Evolutionary conservation across 108 stramenopile genomes (phyloP).

Genomic region (Halocafeteria seosinensis): DNA sequence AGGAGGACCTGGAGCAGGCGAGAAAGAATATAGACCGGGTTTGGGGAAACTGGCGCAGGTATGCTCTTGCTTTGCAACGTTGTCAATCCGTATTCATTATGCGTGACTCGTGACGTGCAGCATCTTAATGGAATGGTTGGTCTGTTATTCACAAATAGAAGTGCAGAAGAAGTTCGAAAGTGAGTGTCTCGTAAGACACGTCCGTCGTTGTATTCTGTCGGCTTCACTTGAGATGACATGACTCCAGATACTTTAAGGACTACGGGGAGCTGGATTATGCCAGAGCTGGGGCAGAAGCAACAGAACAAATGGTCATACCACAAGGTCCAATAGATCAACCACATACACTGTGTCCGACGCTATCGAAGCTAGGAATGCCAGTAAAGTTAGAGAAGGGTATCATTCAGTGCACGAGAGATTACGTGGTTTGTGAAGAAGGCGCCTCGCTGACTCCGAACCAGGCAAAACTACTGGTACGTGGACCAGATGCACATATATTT

Average conservation of each 20-base stretch:
- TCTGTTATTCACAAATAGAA: slow-evolving; percentile 10
- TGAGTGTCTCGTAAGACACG: too few relatives aligned
- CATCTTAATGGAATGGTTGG: neutral
- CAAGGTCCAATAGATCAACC: slow-evolving; percentile 4
- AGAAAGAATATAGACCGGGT: slow-evolving; percentile 2
- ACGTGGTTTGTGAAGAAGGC: slow-evolving; percentile 2
- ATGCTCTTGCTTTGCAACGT: too few relatives aligned
- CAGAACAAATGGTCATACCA: neutral
- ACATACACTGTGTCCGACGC: slow-evolving; percentile 1
- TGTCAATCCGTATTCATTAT: too few relatives aligned
- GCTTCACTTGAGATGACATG: too few relatives aligned
- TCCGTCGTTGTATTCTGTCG: too few relatives aligned
- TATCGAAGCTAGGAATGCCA: slow-evolving; percentile 11
- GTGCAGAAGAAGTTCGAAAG: slow-evolving; percentile 1
- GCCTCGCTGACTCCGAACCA: slow-evolving; percentile 5
- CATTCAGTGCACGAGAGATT: slow-evolving; percentile 3
- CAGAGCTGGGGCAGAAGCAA: slow-evolving; percentile 2
- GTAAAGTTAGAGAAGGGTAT: slow-evolving; percentile 9
- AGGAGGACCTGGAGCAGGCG: slow-evolving; percentile 6
- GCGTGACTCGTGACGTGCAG: too few relatives aligned
- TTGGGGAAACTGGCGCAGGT: slow-evolving; percentile 3
- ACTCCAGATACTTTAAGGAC: neutral
- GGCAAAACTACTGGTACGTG: neutral
- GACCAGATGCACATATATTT: neutral
- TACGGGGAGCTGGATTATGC: slow-evolving; percentile 10